Evolutionary conservation across 2,329 filamentous ascomycete genomes (phyloP), one percentile per base, ranked within the genome.

Genomic region (Emergomyces orientalis): DNA sequence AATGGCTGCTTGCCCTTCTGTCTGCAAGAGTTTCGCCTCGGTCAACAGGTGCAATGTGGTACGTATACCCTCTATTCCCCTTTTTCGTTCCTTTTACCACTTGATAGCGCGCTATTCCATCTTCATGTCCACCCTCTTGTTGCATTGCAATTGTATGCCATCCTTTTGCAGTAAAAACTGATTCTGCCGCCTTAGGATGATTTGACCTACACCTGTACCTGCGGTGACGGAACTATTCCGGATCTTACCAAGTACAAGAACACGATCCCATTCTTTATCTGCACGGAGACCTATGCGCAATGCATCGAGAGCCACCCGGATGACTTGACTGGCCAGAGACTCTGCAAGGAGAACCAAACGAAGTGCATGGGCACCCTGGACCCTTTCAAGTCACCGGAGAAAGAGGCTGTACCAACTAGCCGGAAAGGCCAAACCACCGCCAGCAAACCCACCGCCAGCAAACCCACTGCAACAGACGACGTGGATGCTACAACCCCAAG

Each of bases 261-360:
- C 73, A 84, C 84, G 30, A 76, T 88, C 58, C 84, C 85, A 51
- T 84, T 78, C 74, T 86, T 78, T 73, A 79, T 84, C 73, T 88
- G 86, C 77, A 70, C 80, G 69, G 75, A 74, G 66, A 82, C 79
- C 75, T 83, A 74, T 70, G 68, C 66, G 30, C 77, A 81, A 67
- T 83, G 81, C 70, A 78, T 81, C 63, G n/a, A 66, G 34, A 70
- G 73, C 63, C 69, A 80, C 69, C 74, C 79, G 67, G 73, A 80
- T 65, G 75, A 82, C 65, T 72, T 76, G 51, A 71, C 79, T 64
- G 76, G 73, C 60, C 78, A 82, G 68, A 67, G 74, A 60, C 64
- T 72, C 58, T 88, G 86, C 79, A 76, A 70, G 55, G 68, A 75
- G 43, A 71, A 76, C 61, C 69, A 77, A 57, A 71, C 75, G 61